Conservation (phyloP, 2,329 filamentous ascomycete species). For the Trichophyton simii region DNA sequence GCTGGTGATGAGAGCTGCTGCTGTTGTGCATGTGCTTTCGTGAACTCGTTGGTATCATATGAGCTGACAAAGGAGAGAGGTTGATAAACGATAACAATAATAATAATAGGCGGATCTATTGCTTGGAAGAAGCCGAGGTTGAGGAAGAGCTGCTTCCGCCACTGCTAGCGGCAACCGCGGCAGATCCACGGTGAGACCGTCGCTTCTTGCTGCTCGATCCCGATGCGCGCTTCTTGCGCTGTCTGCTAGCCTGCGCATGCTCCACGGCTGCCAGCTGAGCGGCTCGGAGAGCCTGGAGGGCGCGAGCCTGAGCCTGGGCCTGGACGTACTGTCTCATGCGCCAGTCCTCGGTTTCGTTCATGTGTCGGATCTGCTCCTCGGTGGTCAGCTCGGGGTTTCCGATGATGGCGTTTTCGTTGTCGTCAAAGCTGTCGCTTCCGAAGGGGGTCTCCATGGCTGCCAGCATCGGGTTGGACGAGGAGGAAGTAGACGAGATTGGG, state of each 20-base stretch:
- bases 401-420: slow-evolving; percentile 14
- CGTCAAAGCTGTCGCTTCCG: neutral
- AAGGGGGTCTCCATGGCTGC: neutral
- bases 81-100: too few relatives aligned
- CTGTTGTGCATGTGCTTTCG: neutral
- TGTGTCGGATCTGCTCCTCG: slow-evolving; percentile 29
- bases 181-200: slow-evolving; percentile 12
- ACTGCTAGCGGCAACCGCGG: neutral
- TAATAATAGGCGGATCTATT: too few relatives aligned
- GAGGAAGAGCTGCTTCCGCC: neutral
- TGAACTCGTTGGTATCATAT: neutral
- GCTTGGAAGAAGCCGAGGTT: neutral
- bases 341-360: slow-evolving; percentile 24
- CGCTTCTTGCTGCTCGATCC: slow-evolving; percentile 13
- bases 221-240: slow-evolving; percentile 15
- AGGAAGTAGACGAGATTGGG: slow-evolving; percentile 20
- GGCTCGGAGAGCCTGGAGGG: slow-evolving; percentile 28
- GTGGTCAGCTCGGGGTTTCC: slow-evolving; percentile 23
- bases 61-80: neutral
- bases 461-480: slow-evolving; percentile 9
- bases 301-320: slow-evolving; percentile 30
- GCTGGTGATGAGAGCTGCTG: neutral
- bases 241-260: slow-evolving; percentile 14
- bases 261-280: slow-evolving; percentile 21
- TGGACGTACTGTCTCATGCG: slow-evolving; percentile 29